These are phyloP conservation scores for Termitomyces bulborhizus DNA, from an alignment of 768 basidiomycete genomes.

Conservation along the genomic window DNA sequence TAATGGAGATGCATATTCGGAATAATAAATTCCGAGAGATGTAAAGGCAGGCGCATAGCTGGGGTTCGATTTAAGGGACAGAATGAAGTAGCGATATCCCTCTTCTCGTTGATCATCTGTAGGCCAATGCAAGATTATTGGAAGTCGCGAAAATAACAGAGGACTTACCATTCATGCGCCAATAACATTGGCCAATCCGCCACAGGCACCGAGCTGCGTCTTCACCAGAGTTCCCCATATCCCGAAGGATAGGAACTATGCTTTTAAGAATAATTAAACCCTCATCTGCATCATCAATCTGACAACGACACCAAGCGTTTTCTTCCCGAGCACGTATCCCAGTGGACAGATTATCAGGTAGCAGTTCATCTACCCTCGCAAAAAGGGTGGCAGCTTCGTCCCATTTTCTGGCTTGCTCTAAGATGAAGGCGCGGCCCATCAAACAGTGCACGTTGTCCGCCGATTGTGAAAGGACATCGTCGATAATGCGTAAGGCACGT, in stretches of 20 bases:
- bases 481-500: conserved; percentile 68
- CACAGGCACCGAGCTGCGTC: conserved; percentile 78
- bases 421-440: conserved; percentile 70
- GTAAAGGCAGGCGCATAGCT: conserved; percentile 90
- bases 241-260: conserved; percentile 40
- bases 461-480: conserved; percentile 59
- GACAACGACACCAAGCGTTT: conserved; percentile 76
- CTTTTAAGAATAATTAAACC: conserved; percentile 42
- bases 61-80: conserved; percentile 66
- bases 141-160: neutral
- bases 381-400: conserved; percentile 60
- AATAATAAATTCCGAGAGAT: conserved; percentile 87
- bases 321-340: conserved; percentile 74
- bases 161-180: conserved; percentile 63
- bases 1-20: conserved; percentile 58
- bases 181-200: conserved; percentile 74
- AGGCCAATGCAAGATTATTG: neutral
- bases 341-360: conserved; percentile 37
- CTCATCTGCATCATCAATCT: conserved; percentile 37
- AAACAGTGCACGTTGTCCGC: conserved; percentile 60
- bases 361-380: conserved; percentile 42
- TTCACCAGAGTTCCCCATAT: conserved; percentile 38
- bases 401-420: conserved; percentile 63
- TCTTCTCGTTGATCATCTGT: conserved; percentile 48
- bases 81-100: conserved; percentile 76